These are phyloP conservation scores for Zymoseptoria crescenta DNA, from an alignment of 2,329 filamentous ascomycete species.

Conservation along the genomic window DNA sequence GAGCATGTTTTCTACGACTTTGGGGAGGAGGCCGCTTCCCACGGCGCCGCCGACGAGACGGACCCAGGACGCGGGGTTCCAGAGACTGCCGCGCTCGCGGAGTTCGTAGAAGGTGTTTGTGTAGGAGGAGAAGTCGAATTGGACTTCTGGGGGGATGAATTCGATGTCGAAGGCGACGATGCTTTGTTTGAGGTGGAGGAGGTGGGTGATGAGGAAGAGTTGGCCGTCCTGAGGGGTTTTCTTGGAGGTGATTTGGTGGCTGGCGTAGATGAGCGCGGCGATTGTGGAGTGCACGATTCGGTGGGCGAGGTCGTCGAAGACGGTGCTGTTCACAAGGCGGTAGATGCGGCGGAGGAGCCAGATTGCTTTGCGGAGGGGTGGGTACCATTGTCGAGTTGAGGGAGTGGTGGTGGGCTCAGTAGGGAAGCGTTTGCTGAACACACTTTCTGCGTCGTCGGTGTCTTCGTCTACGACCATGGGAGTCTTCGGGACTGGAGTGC, in stretches of 20 bases:
- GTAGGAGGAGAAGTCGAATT: conserved; percentile 58
- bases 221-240: conserved; percentile 66
- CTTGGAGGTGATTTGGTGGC: conserved; percentile 54
- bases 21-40: conserved; percentile 48
- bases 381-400: conserved; percentile 47
- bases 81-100: conserved; percentile 55
- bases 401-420: conserved; percentile 7
- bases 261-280: conserved; percentile 69
- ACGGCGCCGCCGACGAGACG: conserved; percentile 44
- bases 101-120: conserved; percentile 62
- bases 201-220: conserved; percentile 88
- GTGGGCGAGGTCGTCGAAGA: conserved; percentile 65
- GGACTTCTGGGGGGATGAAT: conserved; percentile 57
- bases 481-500: conserved; percentile 40
- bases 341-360: conserved; percentile 64
- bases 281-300: conserved; percentile 88
- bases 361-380: conserved; percentile 58
- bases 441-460: conserved; percentile 46
- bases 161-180: conserved; percentile 94
- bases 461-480: conserved; percentile 47
- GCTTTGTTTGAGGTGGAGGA: conserved; percentile 91
- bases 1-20: conserved; percentile 63
- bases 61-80: conserved; percentile 57
- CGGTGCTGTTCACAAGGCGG: conserved; percentile 59
- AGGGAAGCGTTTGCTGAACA: conserved; percentile 24